Evolutionary conservation across 1,139 yeast genomes (phyloP), one percentile per base, ranked within the genome.

Genomic region (Maudiozyma humilis): DNA sequence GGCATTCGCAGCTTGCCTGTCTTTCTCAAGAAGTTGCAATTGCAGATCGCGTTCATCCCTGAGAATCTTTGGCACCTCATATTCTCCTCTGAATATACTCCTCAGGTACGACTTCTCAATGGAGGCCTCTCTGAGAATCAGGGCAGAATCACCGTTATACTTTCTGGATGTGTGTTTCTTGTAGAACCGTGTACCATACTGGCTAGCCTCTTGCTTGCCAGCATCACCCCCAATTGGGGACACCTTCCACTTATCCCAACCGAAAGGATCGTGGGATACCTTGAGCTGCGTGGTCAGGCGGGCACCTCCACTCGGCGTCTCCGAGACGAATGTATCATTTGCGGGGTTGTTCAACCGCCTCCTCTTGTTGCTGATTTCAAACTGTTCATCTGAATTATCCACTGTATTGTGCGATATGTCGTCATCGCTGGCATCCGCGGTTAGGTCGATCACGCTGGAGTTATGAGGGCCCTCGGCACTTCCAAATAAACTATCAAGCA

Each of bases 61-160:
- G 17, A 60, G 44, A 15, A 52, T 45, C 25, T 49, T 47, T 8
- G 68, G 64, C n/a, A 64, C 51, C 35, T 51, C 53, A 40, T 60
- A 62, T 19, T 62, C 57, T 2, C 68, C 68, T 36, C 62, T 62
- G 47, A 56, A 66, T 2, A 67, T 57, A 43, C 57, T 55, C 43
- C 62, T 58, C 32, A 67, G 44, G 46, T 63, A 66, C 8, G 56
- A 51, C 2, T 66, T 51, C 43, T 63, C 68, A 27, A 55, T 54
- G 5, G 53, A 47, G 36, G 43, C 45, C 3, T 44, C 47, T 31
- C 50, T 45, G 14, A 50, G 44, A 0, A 46, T 39, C 25, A 55
- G 32, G 30, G 51, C 56, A 13, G 56, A 50, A 7, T 40, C 39
- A 16, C 45, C 44, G 12, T 41, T 41, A 19, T 42, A 44, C 23